phyloP scores from a whole-genome alignment of 306 rosid species.

The Quercus alba region DNA sequence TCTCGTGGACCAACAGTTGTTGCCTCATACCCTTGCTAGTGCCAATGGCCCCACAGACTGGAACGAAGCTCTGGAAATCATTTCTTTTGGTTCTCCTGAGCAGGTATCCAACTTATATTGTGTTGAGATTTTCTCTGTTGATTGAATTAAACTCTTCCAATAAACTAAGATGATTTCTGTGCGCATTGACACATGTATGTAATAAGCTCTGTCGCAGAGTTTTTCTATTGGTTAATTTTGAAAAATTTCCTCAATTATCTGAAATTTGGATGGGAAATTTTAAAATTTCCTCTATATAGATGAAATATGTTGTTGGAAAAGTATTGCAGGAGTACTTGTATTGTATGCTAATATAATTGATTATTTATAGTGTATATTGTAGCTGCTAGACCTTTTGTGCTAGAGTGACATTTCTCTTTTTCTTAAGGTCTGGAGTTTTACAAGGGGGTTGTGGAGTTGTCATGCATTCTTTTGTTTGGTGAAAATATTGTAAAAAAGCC shows the following conservation, averaged over 20 bases:
- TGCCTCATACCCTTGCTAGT: slow-evolving; percentile 50
- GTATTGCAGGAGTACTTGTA: too few species aligned
- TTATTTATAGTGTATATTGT: too few species aligned
- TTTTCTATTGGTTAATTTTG: neutral
- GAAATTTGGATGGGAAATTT: neutral
- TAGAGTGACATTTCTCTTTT: neutral
- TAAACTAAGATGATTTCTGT: neutral
- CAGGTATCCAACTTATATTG: slow-evolving; percentile 51
- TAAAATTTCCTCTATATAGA: too few species aligned
- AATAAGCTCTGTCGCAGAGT: neutral
- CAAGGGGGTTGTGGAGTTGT: neutral
- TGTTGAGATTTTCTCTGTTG: neutral
- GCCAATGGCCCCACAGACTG: slow-evolving; percentile 87
- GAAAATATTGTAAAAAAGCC: neutral
- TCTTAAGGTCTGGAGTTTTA: neutral
- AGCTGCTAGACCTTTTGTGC: neutral
- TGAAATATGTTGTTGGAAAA: too few species aligned
- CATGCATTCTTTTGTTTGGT: neutral
- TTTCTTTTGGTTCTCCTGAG: slow-evolving; percentile 93
- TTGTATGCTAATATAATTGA: too few species aligned
- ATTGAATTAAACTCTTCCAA: neutral
- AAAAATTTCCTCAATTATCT: neutral
- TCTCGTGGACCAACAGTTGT: slow-evolving; percentile 58
- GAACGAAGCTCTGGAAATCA: slow-evolving; percentile 95
- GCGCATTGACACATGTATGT: neutral